Evolutionary conservation across 2,329 filamentous ascomycete genomes (phyloP).

Genomic region (Talaromyces sp.): DNA sequence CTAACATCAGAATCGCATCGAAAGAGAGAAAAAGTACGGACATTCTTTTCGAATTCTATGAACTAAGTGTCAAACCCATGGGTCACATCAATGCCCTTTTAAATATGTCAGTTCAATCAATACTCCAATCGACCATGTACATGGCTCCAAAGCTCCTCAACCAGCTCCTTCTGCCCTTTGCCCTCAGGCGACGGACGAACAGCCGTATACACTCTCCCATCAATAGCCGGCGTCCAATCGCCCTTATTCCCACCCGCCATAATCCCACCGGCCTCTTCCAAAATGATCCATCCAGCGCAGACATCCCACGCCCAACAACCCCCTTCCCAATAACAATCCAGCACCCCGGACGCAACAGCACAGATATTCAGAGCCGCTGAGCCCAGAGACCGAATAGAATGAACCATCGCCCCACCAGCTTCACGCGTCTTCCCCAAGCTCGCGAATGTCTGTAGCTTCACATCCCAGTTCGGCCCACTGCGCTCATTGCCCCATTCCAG

Average conservation of each 20-base stretch:
- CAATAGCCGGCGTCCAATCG: conserved; percentile 55
- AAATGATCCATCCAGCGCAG: conserved; percentile 60
- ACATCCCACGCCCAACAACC: conserved; percentile 67
- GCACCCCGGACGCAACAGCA: conserved; percentile 53
- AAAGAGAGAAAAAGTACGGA: not conserved
- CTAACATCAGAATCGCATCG: not conserved
- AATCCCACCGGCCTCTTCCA: conserved; percentile 59
- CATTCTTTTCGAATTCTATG: not conserved
- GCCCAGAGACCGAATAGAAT: conserved; percentile 56
- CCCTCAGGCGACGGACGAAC: conserved; percentile 33
- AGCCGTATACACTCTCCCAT: conserved; percentile 55
- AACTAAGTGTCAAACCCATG: not conserved
- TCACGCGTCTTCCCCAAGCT: conserved; percentile 48
- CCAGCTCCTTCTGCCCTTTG: conserved; percentile 38
- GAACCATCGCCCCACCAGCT: conserved; percentile 60
- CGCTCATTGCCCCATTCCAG: conserved; percentile 63
- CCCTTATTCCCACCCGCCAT: conserved; percentile 59
- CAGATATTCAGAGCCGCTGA: conserved; percentile 62
- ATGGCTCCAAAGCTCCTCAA: conserved; percentile 43
- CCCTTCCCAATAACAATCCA: conserved; percentile 65
- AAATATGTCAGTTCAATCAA: conserved; percentile 16
- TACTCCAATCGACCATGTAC: conserved; percentile 40
- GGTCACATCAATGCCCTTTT: not conserved
- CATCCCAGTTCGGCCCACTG: conserved; percentile 54
- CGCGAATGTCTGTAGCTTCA: conserved; percentile 55